These are phyloP conservation scores for Mycena maculata DNA, from an alignment of 768 basidiomycete genomes.

Conservation along the genomic window DNA sequence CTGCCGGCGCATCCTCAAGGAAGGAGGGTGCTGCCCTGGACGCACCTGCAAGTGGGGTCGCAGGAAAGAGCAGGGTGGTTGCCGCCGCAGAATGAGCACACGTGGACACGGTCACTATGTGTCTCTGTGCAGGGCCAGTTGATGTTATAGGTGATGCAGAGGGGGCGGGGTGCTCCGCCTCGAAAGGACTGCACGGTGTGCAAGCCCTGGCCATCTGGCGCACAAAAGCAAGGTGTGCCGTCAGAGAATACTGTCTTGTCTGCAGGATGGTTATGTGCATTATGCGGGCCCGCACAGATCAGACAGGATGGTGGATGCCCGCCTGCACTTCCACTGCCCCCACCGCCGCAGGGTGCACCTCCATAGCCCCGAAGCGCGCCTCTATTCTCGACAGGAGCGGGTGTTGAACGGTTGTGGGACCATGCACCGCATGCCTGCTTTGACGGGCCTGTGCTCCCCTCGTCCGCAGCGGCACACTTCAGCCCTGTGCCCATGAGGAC, in stretches of 20 bases:
- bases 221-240: constrained; percentile 13
- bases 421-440: background rate
- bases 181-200: constrained; percentile 4
- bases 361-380: no score
- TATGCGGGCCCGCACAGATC: constrained; percentile 21
- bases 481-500: background rate
- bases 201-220: background rate
- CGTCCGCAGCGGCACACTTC: background rate
- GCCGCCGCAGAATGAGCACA: constrained; percentile 37
- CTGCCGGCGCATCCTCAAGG: background rate
- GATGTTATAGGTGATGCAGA: constrained; percentile 34
- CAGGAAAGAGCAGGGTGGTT: constrained; percentile 30
- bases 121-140: background rate
- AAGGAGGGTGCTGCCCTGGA: constrained; percentile 11
- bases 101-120: constrained; percentile 25
- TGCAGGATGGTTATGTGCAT: background rate
- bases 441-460: background rate
- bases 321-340: background rate
- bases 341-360: no score
- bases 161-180: background rate
- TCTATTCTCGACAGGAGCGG: no score
- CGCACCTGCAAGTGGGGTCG: constrained; percentile 6
- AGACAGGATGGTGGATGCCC: constrained; percentile 22
- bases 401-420: no score
- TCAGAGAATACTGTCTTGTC: constrained; percentile 11